Percentiles rank a stretch among this genome's conserved stretches.
Evolutionary conservation across 2,329 filamentous ascomycete species (phyloP).

Genomic region (Pseudogymnoascus sp.): DNA sequence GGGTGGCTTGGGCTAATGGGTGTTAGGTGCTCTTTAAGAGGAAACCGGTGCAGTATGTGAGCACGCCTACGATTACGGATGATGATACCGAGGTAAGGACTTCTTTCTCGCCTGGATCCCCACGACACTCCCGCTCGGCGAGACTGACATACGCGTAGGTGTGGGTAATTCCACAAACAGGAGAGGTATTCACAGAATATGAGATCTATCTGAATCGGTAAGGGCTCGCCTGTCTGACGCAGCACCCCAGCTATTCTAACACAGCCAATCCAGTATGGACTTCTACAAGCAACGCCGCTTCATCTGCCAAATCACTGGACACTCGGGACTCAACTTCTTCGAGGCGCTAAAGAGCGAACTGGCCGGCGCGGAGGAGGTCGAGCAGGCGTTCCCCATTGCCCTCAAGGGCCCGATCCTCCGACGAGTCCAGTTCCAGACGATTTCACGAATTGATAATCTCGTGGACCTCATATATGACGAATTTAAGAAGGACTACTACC

Average conservation of each 20-base stretch:
- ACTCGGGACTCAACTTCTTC: slow-evolving; percentile 85
- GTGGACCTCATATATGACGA: slow-evolving; percentile 63
- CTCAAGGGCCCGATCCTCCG: slow-evolving; percentile 85
- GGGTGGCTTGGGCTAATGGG: slow-evolving; percentile 7
- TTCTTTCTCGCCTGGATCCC: slow-evolving; percentile 6
- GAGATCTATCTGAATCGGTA: slow-evolving; percentile 81
- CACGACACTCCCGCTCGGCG: slow-evolving; percentile 14
- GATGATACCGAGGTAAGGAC: slow-evolving; percentile 70
- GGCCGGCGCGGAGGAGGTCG: slow-evolving; percentile 77
- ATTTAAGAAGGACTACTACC: slow-evolving; percentile 86
- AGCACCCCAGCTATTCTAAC: slow-evolving; percentile 24
- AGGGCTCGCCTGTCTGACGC: slow-evolving; percentile 25
- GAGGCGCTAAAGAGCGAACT: slow-evolving; percentile 85
- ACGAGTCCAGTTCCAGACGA: slow-evolving; percentile 82
- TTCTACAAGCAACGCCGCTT: slow-evolving; percentile 90
- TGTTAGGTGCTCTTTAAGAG: slow-evolving; percentile 85
- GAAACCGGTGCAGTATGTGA: slow-evolving; percentile 80
- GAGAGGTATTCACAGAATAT: slow-evolving; percentile 82
- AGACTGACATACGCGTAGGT: slow-evolving; percentile 48
- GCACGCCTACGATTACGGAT: slow-evolving; percentile 63
- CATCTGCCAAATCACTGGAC: slow-evolving; percentile 92
- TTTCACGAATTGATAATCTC: slow-evolving; percentile 78
- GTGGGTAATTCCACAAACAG: slow-evolving; percentile 84
- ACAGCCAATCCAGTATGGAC: slow-evolving; percentile 56
- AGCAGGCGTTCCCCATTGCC: slow-evolving; percentile 83